phyloP scores from a whole-genome alignment of 2,329 filamentous ascomycete genomes.

The Aureobasidium namibiae region DNA sequence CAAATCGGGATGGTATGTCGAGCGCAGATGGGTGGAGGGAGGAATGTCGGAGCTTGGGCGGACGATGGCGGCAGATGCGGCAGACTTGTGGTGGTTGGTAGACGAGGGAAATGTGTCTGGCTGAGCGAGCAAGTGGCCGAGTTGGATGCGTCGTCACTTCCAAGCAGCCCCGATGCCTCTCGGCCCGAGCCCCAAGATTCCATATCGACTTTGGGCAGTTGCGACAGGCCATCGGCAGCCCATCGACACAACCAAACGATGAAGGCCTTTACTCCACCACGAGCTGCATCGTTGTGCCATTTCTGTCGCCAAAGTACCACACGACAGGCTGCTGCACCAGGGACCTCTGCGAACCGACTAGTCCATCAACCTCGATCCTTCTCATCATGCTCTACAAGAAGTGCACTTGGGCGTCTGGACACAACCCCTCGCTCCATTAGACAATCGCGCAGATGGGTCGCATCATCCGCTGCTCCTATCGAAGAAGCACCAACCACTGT shows the following conservation, averaged over 20 bases:
- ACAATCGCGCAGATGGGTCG: not conserved
- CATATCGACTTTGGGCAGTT: not conserved
- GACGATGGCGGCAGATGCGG: not conserved
- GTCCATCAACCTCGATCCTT: not conserved
- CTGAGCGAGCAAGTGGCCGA: not conserved
- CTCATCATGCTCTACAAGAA: not conserved
- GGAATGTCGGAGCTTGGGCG: not conserved
- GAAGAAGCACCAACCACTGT: not conserved
- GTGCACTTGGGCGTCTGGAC: not conserved
- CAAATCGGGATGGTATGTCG: not conserved
- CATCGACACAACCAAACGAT: not conserved
- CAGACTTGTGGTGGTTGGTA: not conserved
- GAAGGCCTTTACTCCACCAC: constrained; percentile 1
- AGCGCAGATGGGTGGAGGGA: not conserved
- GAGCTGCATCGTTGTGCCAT: not conserved
- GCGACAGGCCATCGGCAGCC: not conserved
- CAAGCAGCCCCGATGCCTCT: not conserved
- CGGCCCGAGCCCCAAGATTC: not conserved
- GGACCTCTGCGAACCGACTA: not conserved
- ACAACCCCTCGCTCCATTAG: not conserved
- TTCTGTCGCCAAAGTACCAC: not conserved
- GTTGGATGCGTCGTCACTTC: not conserved
- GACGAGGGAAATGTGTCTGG: not conserved
- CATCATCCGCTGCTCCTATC: not conserved
- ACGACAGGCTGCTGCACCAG: not conserved